Conservation (phyloP, 805 yeast species). For the Metschnikowia bowlesiae region DNA sequence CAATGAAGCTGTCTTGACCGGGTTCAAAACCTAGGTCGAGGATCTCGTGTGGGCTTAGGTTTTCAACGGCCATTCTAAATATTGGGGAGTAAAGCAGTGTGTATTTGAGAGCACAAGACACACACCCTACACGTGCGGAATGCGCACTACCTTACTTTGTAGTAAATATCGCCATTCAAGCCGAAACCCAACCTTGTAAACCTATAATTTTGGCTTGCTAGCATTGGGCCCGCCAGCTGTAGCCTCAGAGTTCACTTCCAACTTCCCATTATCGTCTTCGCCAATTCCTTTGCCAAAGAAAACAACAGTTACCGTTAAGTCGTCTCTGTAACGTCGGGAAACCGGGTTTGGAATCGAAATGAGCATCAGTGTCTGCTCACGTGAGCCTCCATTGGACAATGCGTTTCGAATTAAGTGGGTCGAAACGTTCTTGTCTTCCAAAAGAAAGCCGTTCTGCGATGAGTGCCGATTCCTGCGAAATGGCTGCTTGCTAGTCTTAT, state of each 20-base stretch:
- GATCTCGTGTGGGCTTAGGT: constrained; percentile 6
- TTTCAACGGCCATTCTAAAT: neutral
- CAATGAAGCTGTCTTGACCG: neutral
- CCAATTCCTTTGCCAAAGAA: constrained; percentile 68
- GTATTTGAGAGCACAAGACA: neutral
- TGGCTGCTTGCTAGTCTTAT: constrained; percentile 65
- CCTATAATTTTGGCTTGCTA: constrained; percentile 45
- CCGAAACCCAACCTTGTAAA: neutral
- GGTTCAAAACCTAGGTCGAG: neutral
- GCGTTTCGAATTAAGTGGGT: constrained; percentile 95
- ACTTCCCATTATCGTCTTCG: constrained; percentile 42
- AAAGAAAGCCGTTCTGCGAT: constrained; percentile 39
- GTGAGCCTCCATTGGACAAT: constrained; percentile 76
- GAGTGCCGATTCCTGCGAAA: constrained; percentile 50
- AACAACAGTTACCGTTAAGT: constrained; percentile 90
- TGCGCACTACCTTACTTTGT: neutral
- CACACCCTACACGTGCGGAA: neutral
- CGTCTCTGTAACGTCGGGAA: constrained; percentile 91
- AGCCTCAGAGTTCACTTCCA: constrained; percentile 54
- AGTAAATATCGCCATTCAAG: neutral
- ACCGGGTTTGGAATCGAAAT: constrained; percentile 89
- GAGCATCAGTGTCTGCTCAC: constrained; percentile 82
- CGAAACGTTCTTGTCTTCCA: constrained; percentile 84
- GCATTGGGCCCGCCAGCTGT: constrained; percentile 52
- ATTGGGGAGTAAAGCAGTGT: neutral